Evolutionary conservation across 768 basidiomycete genomes (phyloP), one percentile per base, ranked within the genome.

Genomic region (Sistotremastrum suecicum): DNA sequence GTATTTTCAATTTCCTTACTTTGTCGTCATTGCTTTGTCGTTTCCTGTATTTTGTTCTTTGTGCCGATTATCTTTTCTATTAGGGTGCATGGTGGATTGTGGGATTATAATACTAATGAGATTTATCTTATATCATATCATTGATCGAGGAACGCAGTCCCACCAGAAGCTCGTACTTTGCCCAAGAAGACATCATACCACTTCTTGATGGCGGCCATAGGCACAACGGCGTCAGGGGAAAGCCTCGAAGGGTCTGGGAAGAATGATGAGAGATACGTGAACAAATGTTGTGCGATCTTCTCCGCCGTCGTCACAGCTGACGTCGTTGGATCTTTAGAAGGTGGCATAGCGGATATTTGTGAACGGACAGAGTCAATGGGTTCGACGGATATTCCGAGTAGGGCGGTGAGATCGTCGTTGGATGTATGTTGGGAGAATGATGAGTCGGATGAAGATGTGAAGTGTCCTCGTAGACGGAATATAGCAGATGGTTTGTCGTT

Each of bases 401-500:
- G 70, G 29, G 83, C 84, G 0, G 76, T 80, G 31, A 82, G 75
- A 39, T 74, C 75, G 20, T 45, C 47, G 35, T 54, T 55, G 49
- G 64, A 65, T 10, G 63, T 54, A 8, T 56, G 57, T 36, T 61
- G 56, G 6, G 62, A 51, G 20, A 54, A 46, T 0, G 62, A 51
- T 2, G 65, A 57, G 37, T 54, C 50, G 5, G 62, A 49, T 7
- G 56, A 45, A 0, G 66, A 51, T n/a, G 65, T 66, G 56, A 76
- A 81, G 7, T 73, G 73, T 5, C 81, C 78, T 3, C 79, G 74
- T 28, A 89, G 68, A 28, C 87, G 84, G 64, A 89, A 89, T 56
- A 90, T 86, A 0, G 86, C 84, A 7, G 85, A 87, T 0, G 87
- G 87, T 57, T 89, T 89, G 33, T 88, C 85, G 57, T 89, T 89